Evolutionary conservation across 169 alveolate genomes (phyloP).

Genomic region (Plasmodium chabaudi): DNA sequence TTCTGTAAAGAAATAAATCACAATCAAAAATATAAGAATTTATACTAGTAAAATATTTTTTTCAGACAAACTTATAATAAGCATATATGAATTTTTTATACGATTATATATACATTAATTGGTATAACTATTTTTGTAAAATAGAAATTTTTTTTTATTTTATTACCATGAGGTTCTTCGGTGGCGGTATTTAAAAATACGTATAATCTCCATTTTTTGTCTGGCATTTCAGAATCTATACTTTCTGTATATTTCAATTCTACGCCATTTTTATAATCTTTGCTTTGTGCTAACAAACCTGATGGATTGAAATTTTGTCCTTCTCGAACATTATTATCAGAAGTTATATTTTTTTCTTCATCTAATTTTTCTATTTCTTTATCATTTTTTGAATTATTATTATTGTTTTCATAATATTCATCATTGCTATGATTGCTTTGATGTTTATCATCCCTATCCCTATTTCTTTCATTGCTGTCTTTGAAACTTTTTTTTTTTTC

Average conservation of each 20-base stretch:
- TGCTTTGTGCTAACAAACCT: conserved; percentile 89
- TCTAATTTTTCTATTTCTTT: conserved; percentile 14
- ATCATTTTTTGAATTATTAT: conserved; percentile 6
- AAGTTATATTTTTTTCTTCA: conserved; percentile 24
- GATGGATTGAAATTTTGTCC: conserved; percentile 90
- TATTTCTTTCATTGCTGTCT: not conserved
- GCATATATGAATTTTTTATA: not conserved
- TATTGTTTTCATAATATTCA: not conserved
- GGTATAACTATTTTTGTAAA: not conserved
- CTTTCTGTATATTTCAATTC: conserved; percentile 88
- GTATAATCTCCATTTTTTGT: conserved; percentile 88
- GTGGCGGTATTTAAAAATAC: conserved; percentile 77
- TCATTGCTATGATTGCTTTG: not conserved
- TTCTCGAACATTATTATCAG: conserved; percentile 37
- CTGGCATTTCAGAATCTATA: conserved; percentile 86
- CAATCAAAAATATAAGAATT: not conserved
- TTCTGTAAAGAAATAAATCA: conserved; percentile 62
- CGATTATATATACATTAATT: not conserved
- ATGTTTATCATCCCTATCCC: not conserved
- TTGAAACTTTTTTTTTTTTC: not conserved
- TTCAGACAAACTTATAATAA: not conserved
- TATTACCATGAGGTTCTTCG: conserved; percentile 50
- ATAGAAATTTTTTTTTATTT: not conserved
- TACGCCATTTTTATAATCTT: conserved; percentile 85
- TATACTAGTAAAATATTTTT: not conserved